phyloP scores from a whole-genome alignment of 768 basidiomycete genomes.

The Suillus fuscotomentosus region DNA sequence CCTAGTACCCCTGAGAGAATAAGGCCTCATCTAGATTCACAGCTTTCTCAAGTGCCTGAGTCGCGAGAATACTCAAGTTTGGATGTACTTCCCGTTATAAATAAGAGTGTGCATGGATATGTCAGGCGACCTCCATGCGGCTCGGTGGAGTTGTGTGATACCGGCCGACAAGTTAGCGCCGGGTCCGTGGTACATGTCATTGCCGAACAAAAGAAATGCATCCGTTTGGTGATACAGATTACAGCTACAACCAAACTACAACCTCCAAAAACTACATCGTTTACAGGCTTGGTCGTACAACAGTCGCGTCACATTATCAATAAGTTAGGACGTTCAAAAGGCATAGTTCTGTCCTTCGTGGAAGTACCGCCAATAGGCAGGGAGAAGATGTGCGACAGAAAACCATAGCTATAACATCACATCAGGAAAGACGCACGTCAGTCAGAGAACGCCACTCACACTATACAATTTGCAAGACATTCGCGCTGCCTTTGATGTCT shows the following conservation, averaged over 20 bases:
- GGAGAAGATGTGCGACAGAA: conserved; percentile 10
- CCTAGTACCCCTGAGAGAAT: background rate
- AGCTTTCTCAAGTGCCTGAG: background rate
- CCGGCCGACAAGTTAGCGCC: background rate
- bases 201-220: background rate
- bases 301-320: background rate
- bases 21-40: background rate
- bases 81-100: background rate
- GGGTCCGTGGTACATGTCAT: background rate
- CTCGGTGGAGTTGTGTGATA: background rate
- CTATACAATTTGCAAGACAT: conserved; percentile 23
- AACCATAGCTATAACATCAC: conserved; percentile 3
- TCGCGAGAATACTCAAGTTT: background rate
- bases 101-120: background rate
- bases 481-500: conserved; percentile 16
- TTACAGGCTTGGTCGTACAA: background rate
- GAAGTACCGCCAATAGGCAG: conserved; percentile 10
- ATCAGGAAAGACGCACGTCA: background rate
- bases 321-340: background rate
- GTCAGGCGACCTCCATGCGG: background rate
- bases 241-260: background rate
- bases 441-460: conserved; percentile 11
- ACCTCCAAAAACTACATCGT: background rate
- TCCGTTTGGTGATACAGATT: background rate
- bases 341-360: background rate